Conservation (phyloP, 345 rosid species). For the Citrus maxima region DNA sequence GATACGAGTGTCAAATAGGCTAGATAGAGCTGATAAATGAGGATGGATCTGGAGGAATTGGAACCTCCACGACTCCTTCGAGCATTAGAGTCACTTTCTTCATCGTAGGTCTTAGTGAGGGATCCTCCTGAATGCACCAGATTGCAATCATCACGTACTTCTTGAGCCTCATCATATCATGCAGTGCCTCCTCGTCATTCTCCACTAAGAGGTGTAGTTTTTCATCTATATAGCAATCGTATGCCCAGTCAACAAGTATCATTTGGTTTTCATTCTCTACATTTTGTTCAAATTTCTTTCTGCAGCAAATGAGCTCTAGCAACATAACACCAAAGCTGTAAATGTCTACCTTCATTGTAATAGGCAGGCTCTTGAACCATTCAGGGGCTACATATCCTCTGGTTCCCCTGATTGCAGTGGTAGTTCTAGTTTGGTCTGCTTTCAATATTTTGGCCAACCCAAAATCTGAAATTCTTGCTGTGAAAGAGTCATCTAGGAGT, state of each 20-base stretch:
- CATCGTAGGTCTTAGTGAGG: constrained; percentile 42
- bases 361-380: constrained; percentile 40
- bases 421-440: constrained; percentile 24
- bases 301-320: constrained; percentile 38
- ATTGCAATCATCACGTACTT: constrained; percentile 45
- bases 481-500: constrained; percentile 23
- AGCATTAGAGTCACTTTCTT: constrained; percentile 41
- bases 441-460: constrained; percentile 37
- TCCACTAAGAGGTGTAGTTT: constrained; percentile 25
- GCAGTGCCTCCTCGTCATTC: constrained; percentile 37
- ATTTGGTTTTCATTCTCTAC: constrained; percentile 3
- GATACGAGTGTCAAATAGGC: neutral
- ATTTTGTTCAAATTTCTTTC: constrained; percentile 19
- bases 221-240: constrained; percentile 34
- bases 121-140: constrained; percentile 63
- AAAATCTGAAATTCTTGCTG: constrained; percentile 31
- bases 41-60: constrained; percentile 28
- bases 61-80: constrained; percentile 28
- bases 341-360: constrained; percentile 42
- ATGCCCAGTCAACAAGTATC: constrained; percentile 46
- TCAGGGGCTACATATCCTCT: constrained; percentile 43
- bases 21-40: constrained; percentile 16
- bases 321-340: constrained; percentile 43
- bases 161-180: constrained; percentile 32
- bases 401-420: constrained; percentile 35